Evolutionary conservation across 192 early-diverging fungal genomes (phyloP), one percentile per base, ranked within the genome.

Genomic region (Backusella liffmaniae): DNA sequence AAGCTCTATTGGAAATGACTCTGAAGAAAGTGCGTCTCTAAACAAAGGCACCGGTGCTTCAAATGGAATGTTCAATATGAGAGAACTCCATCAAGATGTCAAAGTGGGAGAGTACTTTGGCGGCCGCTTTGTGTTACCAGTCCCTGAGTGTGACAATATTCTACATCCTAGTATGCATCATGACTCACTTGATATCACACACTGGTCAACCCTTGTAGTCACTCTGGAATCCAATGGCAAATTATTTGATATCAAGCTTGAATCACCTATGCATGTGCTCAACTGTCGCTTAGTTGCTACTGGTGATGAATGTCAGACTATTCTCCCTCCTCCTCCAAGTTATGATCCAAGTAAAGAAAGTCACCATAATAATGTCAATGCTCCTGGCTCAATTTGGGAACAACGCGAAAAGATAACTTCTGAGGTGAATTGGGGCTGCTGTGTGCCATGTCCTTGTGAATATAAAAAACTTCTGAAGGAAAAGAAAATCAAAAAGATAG

Each of bases 81-180:
- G 76, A n/a, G 66, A 73, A 7, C 13, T 80, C 10, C 41, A 76
- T 49, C 76, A 77, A 18, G 15, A 32, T 9, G 51, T 77, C n/a
- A 26, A 71, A 26, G 10, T 66, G n/a, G 76, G 76, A 5, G 62
- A 77, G 13, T 72, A 42, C 18, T 77, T 77, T 23, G 56, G 56
- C 1, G 74, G 74, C 15, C 70, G 75, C 13, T 80, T 80, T 69
- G 79, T 76, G 5, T 18, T 80, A 15, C 74, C 79, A 59, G 65
- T 80, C n/a, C 79, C 79, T n/a, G 42, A 41, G 5, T 80, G 79
- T 44, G 56, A 51, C 35, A 49, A 59, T 56, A 13, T 69, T 13
- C 21, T 80, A 21, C 62, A 80, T n/a, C 74, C 79, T 6, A 69
- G 67, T 46, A 73, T 80, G 70, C 23, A 44, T 3, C 36, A 70